Conservation (phyloP, 169 alveolate species). For the Sarcocystis neurona region DNA sequence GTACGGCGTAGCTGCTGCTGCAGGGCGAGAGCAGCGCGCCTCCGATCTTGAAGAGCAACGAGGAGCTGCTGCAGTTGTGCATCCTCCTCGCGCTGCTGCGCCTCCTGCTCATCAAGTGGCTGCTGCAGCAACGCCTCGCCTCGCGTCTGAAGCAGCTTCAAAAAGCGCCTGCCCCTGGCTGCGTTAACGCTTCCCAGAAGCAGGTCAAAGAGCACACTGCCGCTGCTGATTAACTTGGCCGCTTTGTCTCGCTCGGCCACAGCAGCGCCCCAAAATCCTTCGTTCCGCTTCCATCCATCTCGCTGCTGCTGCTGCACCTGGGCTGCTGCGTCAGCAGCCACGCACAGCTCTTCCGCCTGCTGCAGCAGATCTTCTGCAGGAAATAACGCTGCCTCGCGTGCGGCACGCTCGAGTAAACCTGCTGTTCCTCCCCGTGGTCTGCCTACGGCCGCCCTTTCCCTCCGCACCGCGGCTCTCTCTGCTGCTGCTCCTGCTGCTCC, state of each 20-base stretch:
- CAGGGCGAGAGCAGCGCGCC: neutral
- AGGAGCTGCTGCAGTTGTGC: constrained; percentile 47
- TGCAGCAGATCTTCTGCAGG: constrained; percentile 51
- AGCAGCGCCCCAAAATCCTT: constrained; percentile 36
- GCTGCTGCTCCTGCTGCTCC: neutral
- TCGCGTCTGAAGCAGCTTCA: constrained; percentile 26
- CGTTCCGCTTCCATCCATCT: constrained; percentile 19
- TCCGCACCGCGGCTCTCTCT: neutral
- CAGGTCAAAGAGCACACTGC: constrained; percentile 31
- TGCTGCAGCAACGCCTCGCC: no score
- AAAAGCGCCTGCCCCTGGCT: constrained; percentile 36
- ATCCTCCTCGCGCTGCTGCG: constrained; percentile 37
- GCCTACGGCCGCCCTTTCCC: neutral
- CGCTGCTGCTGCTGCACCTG: constrained; percentile 43
- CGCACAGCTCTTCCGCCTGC: constrained; percentile 43
- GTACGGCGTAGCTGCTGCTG: neutral
- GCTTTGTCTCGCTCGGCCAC: constrained; percentile 47
- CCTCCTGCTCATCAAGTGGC: constrained; percentile 18
- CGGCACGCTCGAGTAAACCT: neutral
- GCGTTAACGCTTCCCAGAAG: constrained; percentile 53
- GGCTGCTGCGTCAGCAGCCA: constrained; percentile 35
- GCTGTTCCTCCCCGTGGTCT: neutral
- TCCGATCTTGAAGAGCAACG: constrained; percentile 38
- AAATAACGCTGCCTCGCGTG: neutral
- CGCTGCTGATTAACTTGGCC: constrained; percentile 34